Conservation (phyloP, 75 land plant species). For the Ceratopteris richardii region DNA sequence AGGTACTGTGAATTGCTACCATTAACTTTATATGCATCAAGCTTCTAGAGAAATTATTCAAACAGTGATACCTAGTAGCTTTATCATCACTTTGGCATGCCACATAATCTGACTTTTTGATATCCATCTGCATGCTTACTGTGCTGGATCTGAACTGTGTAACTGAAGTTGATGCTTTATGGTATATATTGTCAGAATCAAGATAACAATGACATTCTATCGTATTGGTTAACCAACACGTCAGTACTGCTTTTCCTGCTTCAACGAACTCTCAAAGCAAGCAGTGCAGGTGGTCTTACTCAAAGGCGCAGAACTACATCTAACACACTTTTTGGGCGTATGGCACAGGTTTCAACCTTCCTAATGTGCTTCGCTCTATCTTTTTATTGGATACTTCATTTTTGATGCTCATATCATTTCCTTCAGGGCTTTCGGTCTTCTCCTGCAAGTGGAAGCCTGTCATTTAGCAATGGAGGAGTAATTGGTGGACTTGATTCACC, state of each 20-base stretch:
- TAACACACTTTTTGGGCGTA: slow-evolving; percentile 67
- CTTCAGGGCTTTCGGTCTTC: slow-evolving; percentile 87
- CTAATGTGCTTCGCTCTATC: neutral
- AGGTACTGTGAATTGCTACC: too few species aligned
- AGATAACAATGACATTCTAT: slow-evolving; percentile 48
- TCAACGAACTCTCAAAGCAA: slow-evolving; percentile 76
- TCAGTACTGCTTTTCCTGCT: slow-evolving; percentile 74
- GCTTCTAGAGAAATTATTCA: neutral
- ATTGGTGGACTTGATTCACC: slow-evolving; percentile 64
- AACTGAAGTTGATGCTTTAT: neutral
- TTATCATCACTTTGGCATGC: too few species aligned
- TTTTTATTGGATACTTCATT: neutral
- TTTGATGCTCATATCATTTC: neutral
- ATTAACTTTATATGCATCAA: neutral
- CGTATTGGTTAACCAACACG: slow-evolving; percentile 85
- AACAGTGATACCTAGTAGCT: too few species aligned
- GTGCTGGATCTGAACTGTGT: too few species aligned
- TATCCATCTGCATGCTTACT: too few species aligned
- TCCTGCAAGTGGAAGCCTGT: slow-evolving; percentile 60
- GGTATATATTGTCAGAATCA: slow-evolving; percentile 35
- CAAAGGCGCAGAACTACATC: slow-evolving; percentile 44
- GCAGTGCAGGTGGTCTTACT: slow-evolving; percentile 37
- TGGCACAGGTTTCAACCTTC: slow-evolving; percentile 51
- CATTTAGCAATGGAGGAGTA: slow-evolving; percentile 61
- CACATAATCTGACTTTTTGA: too few species aligned